phyloP scores from a whole-genome alignment of 2,329 filamentous ascomycete species.

The Pyricularia pennisetigena region DNA sequence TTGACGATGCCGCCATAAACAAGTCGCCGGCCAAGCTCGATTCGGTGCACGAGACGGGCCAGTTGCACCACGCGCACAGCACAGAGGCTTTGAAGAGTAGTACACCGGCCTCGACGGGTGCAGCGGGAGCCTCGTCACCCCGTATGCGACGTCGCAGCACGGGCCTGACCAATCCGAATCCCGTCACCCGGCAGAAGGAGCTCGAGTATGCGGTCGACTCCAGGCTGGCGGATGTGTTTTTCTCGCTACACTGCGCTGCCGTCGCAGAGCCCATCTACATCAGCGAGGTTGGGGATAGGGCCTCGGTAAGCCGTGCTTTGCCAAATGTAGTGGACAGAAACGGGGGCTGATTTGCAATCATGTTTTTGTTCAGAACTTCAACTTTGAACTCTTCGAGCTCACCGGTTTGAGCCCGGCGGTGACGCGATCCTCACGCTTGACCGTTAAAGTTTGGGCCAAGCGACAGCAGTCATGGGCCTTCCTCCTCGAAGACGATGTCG shows the following conservation, averaged over 20 bases:
- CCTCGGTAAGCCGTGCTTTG: constrained; percentile 43
- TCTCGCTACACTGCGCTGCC: constrained; percentile 64
- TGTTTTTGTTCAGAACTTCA: constrained; percentile 61
- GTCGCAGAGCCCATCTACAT: constrained; percentile 73
- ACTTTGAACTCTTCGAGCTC: constrained; percentile 78
- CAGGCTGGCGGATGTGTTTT: constrained; percentile 79
- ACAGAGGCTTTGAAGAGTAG: constrained; percentile 28
- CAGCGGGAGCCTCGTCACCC: constrained; percentile 8
- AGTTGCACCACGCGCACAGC: constrained; percentile 46
- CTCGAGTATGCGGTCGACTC: constrained; percentile 63
- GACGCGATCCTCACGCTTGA: constrained; percentile 55
- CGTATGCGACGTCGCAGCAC: constrained; percentile 34
- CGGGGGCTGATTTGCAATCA: not conserved
- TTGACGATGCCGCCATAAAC: constrained; percentile 69
- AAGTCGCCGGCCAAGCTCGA: constrained; percentile 59
- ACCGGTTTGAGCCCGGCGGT: constrained; percentile 50
- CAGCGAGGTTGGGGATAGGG: constrained; percentile 68
- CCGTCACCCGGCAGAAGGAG: constrained; percentile 55
- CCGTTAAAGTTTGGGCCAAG: constrained; percentile 65
- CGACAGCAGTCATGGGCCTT: constrained; percentile 44
- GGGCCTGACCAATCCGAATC: constrained; percentile 34
- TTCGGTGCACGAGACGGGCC: constrained; percentile 33
- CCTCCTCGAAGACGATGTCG: constrained; percentile 62
- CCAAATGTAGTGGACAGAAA: too few species aligned
- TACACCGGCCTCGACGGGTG: constrained; percentile 21